phyloP scores from a whole-genome alignment of 2,329 filamentous ascomycete genomes.

The Cytospora paraplurivora region DNA sequence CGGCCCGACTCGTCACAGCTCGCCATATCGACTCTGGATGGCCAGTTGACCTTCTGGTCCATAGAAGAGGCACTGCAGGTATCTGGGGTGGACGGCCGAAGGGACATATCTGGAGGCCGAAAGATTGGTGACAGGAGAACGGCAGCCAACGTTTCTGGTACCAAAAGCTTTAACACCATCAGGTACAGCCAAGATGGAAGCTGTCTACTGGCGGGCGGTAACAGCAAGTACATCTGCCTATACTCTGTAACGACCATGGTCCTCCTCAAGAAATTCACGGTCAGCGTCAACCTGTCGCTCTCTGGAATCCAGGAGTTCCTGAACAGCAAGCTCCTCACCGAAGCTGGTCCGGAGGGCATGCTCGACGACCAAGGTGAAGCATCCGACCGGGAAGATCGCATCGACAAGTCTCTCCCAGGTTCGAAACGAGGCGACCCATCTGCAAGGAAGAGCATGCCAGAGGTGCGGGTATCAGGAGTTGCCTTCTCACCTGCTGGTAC shows the following conservation, averaged over 20 bases:
- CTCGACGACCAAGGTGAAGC: slow-evolving; percentile 86
- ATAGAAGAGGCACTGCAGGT: slow-evolving; percentile 85
- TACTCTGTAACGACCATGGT: slow-evolving; percentile 95
- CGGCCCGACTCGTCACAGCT: slow-evolving; percentile 90
- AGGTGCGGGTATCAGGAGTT: slow-evolving; percentile 81
- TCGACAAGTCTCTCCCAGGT: slow-evolving; percentile 79
- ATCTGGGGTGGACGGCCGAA: slow-evolving; percentile 81
- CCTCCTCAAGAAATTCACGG: slow-evolving; percentile 90
- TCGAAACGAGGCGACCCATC: slow-evolving; percentile 87
- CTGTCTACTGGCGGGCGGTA: slow-evolving; percentile 86
- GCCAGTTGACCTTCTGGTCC: slow-evolving; percentile 93
- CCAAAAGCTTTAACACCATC: slow-evolving; percentile 86
- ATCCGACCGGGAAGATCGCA: slow-evolving; percentile 83
- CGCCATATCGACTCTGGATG: slow-evolving; percentile 89
- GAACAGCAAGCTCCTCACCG: slow-evolving; percentile 88
- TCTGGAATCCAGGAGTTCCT: slow-evolving; percentile 97
- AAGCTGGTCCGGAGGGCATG: slow-evolving; percentile 82
- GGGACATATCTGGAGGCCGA: slow-evolving; percentile 90
- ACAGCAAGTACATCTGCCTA: slow-evolving; percentile 97
- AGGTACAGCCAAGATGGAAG: slow-evolving; percentile 90
- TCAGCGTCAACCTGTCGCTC: slow-evolving; percentile 92
- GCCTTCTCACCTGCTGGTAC: slow-evolving; percentile 87
- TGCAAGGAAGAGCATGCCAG: slow-evolving; percentile 71
- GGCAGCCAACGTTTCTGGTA: slow-evolving; percentile 86
- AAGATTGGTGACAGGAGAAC: slow-evolving; percentile 86